Evolutionary conservation across 495 filamentous ascomycete genomes (phyloP).

Genomic region (Aspergillus biplanus): DNA sequence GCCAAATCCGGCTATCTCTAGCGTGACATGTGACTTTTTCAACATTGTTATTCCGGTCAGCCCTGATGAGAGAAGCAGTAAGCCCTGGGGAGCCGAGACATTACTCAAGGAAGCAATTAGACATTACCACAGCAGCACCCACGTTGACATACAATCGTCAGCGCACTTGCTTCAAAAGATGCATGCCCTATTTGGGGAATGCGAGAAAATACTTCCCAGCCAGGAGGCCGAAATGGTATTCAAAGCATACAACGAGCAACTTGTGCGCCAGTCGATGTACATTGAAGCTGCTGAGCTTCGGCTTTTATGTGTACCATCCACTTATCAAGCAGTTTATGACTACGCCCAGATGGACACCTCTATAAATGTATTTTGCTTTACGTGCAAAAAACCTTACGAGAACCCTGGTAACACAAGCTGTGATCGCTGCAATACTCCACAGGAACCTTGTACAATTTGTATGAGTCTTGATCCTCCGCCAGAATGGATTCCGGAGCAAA

Average conservation of each 20-base stretch:
- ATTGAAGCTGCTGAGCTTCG: conserved; percentile 70
- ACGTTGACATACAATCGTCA: conserved; percentile 51
- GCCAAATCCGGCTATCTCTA: conserved; percentile 21
- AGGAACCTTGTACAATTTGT: conserved; percentile 50
- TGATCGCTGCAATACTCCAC: conserved; percentile 46
- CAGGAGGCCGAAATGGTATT: conserved; percentile 57
- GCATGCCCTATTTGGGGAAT: conserved; percentile 44
- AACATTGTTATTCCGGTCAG: conserved; percentile 36
- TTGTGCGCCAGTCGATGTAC: conserved; percentile 66
- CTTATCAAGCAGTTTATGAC: conserved; percentile 64
- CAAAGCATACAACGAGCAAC: conserved; percentile 65
- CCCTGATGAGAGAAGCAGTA: conserved; percentile 36
- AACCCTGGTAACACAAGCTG: conserved; percentile 52
- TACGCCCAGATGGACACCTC: conserved; percentile 54
- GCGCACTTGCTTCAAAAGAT: conserved; percentile 52
- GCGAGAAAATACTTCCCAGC: conserved; percentile 47
- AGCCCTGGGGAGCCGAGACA: conserved; percentile 54
- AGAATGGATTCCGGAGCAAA: conserved; percentile 50
- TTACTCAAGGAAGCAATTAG: conserved; percentile 49
- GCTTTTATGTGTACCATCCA: conserved; percentile 59
- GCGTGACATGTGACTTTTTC: conserved; percentile 28
- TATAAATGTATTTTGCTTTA: conserved; percentile 53
- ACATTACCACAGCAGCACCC: conserved; percentile 46
- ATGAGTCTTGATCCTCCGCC: conserved; percentile 50
- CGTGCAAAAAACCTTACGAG: conserved; percentile 50